Evolutionary conservation across 345 rosid genomes (phyloP), one percentile per base, ranked within the genome.

Genomic region (Boechera divaricarpa): DNA sequence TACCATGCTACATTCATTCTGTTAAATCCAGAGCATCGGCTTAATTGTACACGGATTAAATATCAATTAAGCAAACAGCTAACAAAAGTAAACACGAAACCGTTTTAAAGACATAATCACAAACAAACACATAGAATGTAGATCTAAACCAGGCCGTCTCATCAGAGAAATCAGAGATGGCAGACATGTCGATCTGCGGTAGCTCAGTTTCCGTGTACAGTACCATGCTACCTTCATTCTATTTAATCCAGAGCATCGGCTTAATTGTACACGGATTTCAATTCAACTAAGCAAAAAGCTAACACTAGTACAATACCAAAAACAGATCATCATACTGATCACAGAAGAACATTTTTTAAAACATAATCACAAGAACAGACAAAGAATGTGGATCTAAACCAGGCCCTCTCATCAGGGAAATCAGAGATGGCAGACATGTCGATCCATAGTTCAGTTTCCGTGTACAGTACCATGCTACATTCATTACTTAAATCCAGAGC

Each of bases 1-100:
- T 76, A 86, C 87, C 90, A 87, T 87, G 90, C 88, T 81, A 35
- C 82, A 80, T 83, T 86, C 89, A 84, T 81, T 49, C 1, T 36
- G 7, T 59, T 4, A 47, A 48, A 66, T 86, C 86, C 90, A 84
- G 85, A 83, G 85, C 83, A 84, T 81, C 86, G 80, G 86, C 86
- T 86, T 86, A 85, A 10, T 73, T 73, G 75, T 67, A 78, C 74
- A 72, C 73, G 51, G 58, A 41, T 59, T 26, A 11, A 0, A 28
- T 28, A 21, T 21, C 24, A 21, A 21, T 21, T 21, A 21, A 21
- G 24, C 24, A 21, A 21, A 21, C 24, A 1, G 24, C 24, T 21
- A 36, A 35, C 10, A 2, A 6, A 13, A 31, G 0, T 8, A 31
- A 3, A 0, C 45, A 24, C n/a, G 44, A 63, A 63, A 3, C 7